These are phyloP conservation scores for Fusarium brachygibbosum DNA, from an alignment of 2,329 filamentous ascomycete genomes.

Conservation along the genomic window DNA sequence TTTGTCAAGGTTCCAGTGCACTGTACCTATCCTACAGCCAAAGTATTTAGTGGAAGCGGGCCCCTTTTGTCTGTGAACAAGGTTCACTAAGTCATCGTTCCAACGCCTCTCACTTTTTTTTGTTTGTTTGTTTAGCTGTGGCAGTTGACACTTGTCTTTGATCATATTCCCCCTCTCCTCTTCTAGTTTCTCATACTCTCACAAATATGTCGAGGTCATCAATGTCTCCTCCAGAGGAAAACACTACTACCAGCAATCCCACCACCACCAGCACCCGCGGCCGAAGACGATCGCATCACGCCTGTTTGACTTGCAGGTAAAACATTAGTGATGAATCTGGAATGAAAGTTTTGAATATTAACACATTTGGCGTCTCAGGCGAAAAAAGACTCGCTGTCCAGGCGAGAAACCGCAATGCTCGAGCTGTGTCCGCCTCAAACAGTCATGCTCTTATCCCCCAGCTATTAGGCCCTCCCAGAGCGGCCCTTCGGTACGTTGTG, in stretches of 20 bases:
- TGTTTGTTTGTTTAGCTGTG: constrained; percentile 4
- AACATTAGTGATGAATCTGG: neutral
- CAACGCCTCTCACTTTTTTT: constrained; percentile 10
- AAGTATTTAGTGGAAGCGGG: constrained; percentile 44
- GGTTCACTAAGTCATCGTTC: constrained; percentile 12
- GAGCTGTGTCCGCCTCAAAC: constrained; percentile 63
- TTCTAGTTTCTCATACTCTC: neutral
- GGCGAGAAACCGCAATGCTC: constrained; percentile 66
- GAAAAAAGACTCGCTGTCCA: constrained; percentile 66
- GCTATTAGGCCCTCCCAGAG: constrained; percentile 55
- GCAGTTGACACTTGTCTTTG: constrained; percentile 2
- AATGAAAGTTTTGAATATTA: neutral
- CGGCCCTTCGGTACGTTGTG: constrained; percentile 60
- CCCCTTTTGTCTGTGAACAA: constrained; percentile 34
- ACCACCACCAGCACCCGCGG: constrained; percentile 48
- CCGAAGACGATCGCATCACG: constrained; percentile 58
- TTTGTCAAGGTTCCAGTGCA: constrained; percentile 27
- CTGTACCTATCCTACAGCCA: neutral
- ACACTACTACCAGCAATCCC: constrained; percentile 12
- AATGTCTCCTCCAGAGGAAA: constrained; percentile 55
- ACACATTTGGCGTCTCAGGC: constrained; percentile 44
- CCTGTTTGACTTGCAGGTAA: constrained; percentile 64
- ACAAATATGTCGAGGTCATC: constrained; percentile 28
- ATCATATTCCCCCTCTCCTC: neutral
- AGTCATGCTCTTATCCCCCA: constrained; percentile 61